phyloP scores from a whole-genome alignment of 345 rosid genomes.

The Citrus trifoliata region DNA sequence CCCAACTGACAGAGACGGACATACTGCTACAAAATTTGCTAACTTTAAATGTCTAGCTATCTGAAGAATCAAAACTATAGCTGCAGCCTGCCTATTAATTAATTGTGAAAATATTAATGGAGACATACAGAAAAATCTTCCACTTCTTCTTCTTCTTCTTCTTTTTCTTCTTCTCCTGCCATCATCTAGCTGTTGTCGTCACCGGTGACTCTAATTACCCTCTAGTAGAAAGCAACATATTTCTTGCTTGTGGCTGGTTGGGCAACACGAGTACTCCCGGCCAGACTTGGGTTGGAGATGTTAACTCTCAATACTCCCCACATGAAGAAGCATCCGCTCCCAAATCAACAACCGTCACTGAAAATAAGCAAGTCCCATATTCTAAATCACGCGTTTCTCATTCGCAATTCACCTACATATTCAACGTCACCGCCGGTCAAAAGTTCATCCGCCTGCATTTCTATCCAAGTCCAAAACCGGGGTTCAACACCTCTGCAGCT shows the following conservation, averaged over 20 bases:
- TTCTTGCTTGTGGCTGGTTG: not conserved
- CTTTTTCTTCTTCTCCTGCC: not conserved
- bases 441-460: constrained; percentile 26
- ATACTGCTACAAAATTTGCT: too few species aligned
- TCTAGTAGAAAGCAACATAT: not conserved
- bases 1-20: too few species aligned
- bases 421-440: constrained; percentile 13
- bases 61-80: too few species aligned
- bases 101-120: not conserved
- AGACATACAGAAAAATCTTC: not conserved
- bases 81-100: too few species aligned
- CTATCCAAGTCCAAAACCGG: not conserved
- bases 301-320: not conserved
- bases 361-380: not conserved
- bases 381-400: not conserved
- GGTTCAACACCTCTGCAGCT: constrained; percentile 1
- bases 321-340: not conserved
- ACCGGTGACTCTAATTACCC: not conserved
- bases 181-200: not conserved
- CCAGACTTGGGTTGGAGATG: not conserved
- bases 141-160: not conserved
- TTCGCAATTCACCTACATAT: not conserved
- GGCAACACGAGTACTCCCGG: too few species aligned
- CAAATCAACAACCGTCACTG: rapidly evolving
- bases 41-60: too few species aligned